Conservation (phyloP, 2,329 filamentous ascomycete genomes). For the Cladosporium sp. region DNA sequence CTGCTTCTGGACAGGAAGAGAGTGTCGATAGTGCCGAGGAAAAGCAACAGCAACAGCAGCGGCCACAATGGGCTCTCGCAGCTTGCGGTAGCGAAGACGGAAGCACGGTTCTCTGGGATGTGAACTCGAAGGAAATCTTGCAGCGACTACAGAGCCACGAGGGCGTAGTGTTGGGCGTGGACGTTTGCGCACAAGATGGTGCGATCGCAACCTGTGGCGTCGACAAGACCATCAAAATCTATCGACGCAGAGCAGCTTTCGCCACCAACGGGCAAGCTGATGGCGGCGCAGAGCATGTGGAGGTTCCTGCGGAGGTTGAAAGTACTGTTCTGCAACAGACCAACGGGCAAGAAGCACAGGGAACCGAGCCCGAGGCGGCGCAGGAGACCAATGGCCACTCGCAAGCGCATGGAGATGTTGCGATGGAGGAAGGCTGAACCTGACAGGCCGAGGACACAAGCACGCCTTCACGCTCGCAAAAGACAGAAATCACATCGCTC, state of each 20-base stretch:
- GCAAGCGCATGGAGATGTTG: neutral
- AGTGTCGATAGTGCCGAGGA: slow-evolving; percentile 23
- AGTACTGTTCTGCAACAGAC: no score
- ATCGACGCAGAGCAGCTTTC: slow-evolving; percentile 37
- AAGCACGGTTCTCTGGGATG: slow-evolving; percentile 82
- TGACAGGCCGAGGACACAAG: neutral
- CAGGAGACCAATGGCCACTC: neutral
- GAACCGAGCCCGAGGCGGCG: neutral
- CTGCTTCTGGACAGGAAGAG: slow-evolving; percentile 22
- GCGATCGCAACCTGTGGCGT: slow-evolving; percentile 59
- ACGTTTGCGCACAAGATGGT: slow-evolving; percentile 51
- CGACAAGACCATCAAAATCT: slow-evolving; percentile 59
- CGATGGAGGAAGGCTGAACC: neutral
- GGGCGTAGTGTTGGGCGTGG: slow-evolving; percentile 56
- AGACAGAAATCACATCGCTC: no score
- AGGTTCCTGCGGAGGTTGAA: neutral
- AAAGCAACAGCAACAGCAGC: neutral
- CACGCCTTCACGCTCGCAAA: neutral
- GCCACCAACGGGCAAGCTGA: slow-evolving; percentile 1
- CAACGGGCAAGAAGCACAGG: neutral
- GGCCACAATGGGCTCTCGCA: slow-evolving; percentile 54
- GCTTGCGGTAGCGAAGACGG: slow-evolving; percentile 86
- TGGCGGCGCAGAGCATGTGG: neutral
- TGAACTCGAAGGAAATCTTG: slow-evolving; percentile 75
- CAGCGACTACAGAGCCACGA: slow-evolving; percentile 59